Conservation (phyloP, 768 basidiomycete species). For the Tulasnella calospora region DNA sequence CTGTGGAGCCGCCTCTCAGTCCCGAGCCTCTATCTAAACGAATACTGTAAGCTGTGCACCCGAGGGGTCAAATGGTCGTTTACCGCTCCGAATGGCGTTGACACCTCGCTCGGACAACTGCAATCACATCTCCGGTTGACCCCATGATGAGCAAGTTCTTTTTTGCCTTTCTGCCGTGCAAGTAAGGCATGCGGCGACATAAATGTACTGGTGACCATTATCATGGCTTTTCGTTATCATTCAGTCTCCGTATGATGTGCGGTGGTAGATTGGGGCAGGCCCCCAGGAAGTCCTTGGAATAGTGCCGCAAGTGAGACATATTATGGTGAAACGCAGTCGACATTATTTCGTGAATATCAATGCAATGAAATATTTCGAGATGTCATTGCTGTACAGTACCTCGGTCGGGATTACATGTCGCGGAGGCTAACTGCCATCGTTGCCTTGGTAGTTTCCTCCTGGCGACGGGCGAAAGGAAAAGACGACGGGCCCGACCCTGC, state of each 20-base stretch:
- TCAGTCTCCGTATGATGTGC: background rate
- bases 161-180: slow-evolving; percentile 3
- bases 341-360: background rate
- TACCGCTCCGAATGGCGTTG: background rate
- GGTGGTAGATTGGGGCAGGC: background rate
- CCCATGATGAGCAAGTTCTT: background rate
- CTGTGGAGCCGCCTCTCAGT: background rate
- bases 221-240: background rate
- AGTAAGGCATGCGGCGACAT: background rate
- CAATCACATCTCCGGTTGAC: background rate
- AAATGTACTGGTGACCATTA: background rate
- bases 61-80: background rate
- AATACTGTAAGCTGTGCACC: background rate
- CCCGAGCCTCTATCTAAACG: background rate
- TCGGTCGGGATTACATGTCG: background rate
- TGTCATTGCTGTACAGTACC: background rate
- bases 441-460: background rate
- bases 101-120: background rate
- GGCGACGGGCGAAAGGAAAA: background rate
- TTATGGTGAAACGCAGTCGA: background rate
- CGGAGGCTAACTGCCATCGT: background rate
- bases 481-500: background rate
- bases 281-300: background rate
- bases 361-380: background rate
- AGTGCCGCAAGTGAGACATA: background rate